Evolutionary conservation across 1,284 basidiomycete species (phyloP), one percentile per base, ranked within the genome.

Genomic region (Tilletia horrida): DNA sequence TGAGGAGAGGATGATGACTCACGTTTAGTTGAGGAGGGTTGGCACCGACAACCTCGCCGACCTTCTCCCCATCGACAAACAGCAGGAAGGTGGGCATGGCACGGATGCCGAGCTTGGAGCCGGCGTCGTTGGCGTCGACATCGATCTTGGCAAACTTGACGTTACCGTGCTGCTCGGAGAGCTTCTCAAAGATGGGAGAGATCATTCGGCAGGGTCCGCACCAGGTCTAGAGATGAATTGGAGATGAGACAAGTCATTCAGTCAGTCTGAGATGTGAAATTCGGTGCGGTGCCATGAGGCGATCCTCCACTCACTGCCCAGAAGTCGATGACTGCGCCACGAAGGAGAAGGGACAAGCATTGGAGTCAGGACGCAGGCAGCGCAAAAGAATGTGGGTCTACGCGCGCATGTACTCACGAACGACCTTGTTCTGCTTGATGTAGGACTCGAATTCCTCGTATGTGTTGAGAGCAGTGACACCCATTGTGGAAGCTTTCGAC

Each of bases 21-120:
- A 85, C 85, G 66, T 79, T 81, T 55, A 86, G 82, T 79, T 85
- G 84, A 69, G 80, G 80, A 18, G 85, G 86, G 67, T 83, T 85
- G 48, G 90, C 90, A 69, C 90, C 90, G 63, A 88, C 85, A 66
- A 88, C 77, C 40, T 87, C 85, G 59, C 85, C 85, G 69, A 89
- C 80, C 82, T 88, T 86, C 76, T 87, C 73, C 57, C 90, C 90
- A 71, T 87, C 85, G 84, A 89, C 86, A 86, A 88, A 91, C 43
- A 87, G 85, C 66, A 87, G 83, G 84, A 91, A 92, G 2, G 90
- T 91, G 18, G 91, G 91, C 87, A 92, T 89, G 83, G 89, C 89
- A 76, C 87, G 86, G 83, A 96, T 87, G 64, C 87, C 87, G 67
- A 89, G 87, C 82, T 89, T 89, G 77, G 87, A 82, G 8, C 85